These are phyloP conservation scores for Lobosporangium transversale DNA, from an alignment of 192 early-diverging fungal genomes.

Conservation along the genomic window DNA sequence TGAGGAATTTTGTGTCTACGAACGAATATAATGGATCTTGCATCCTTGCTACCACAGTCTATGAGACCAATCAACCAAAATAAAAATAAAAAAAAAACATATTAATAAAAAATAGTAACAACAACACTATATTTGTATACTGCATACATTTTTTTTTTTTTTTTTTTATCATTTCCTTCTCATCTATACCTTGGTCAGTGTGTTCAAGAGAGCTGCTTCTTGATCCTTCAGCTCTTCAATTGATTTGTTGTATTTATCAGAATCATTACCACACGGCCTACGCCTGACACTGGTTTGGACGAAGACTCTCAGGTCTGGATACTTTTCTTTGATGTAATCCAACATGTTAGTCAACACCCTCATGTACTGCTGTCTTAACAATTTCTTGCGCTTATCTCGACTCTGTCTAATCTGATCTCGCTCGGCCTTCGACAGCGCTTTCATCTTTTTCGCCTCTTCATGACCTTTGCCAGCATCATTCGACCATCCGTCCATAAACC, in stretches of 20 bases:
- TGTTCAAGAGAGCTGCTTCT: conserved; percentile 40
- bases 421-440: conserved; percentile 27
- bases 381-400: conserved; percentile 17
- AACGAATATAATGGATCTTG: conserved; percentile 42
- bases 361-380: conserved; percentile 34
- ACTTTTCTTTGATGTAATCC: conserved; percentile 20
- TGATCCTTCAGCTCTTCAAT: conserved; percentile 8
- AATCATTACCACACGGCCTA: conserved; percentile 5
- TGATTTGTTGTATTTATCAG: neutral
- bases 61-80: no score
- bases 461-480: neutral
- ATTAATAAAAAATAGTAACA: neutral
- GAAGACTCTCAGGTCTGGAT: conserved; percentile 37
- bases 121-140: no score
- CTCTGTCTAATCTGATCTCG: conserved; percentile 5
- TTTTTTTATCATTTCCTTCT: neutral
- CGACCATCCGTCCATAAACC: neutral
- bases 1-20: conserved; percentile 36
- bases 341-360: conserved; percentile 34
- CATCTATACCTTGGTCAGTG: conserved; percentile 32
- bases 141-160: no score
- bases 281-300: conserved; percentile 39
- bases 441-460: neutral
- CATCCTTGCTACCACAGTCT: conserved; percentile 46
- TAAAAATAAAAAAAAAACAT: neutral